Evolutionary conservation across 106 monocot species (phyloP).

Genomic region (Gastrodia elata): DNA sequence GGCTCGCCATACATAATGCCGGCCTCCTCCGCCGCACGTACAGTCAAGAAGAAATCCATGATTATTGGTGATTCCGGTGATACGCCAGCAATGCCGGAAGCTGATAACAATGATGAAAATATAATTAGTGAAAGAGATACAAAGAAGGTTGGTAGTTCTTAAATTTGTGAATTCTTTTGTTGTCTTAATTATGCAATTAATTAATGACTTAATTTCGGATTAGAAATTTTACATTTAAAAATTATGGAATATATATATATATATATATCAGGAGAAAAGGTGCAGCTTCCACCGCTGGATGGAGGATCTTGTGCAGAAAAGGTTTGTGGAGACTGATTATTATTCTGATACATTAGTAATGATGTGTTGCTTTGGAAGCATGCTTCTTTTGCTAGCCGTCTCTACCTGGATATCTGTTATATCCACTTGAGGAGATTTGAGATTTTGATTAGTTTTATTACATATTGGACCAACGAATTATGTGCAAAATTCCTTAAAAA

Average conservation of each 20-base stretch:
- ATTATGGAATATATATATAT: neutral
- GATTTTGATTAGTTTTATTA: no score
- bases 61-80: conserved; percentile 5
- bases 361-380: conserved; percentile 49
- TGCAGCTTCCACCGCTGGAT: conserved; percentile 42
- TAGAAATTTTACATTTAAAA: neutral
- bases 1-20: conserved; percentile 52
- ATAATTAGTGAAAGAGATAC: neutral
- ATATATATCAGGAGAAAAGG: conserved; percentile 11
- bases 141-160: neutral
- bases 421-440: no score
- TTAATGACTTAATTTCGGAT: neutral
- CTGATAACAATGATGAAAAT: conserved; percentile 4
- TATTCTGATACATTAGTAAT: conserved; percentile 41
- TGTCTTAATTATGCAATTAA: neutral
- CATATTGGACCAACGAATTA: no score
- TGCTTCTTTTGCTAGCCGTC: conserved; percentile 50
- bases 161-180: neutral
- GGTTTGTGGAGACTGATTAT: conserved; percentile 28
- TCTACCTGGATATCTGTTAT: conserved; percentile 66
- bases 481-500: no score
- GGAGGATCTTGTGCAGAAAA: conserved; percentile 32
- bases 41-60: conserved; percentile 8
- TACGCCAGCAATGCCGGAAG: conserved; percentile 14
- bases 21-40: conserved; percentile 10